A percentile compares a stretch with the other conserved stretches of the same genome.
phyloP scores from a whole-genome alignment of 345 rosid species.

The Eucalyptus regnans region DNA sequence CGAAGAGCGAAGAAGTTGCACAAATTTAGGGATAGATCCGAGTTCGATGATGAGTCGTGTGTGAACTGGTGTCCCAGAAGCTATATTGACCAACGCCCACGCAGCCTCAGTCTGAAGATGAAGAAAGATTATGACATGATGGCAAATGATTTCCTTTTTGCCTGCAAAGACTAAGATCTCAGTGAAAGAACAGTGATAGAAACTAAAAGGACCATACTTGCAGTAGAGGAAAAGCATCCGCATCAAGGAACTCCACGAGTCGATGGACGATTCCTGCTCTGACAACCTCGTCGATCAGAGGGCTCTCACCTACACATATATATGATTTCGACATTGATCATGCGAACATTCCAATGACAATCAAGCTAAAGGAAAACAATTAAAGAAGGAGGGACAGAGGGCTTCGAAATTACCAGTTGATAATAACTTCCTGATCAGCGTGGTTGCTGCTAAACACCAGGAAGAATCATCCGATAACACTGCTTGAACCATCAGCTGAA shows the following conservation, averaged over 20 bases:
- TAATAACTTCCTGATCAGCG: slow-evolving; percentile 59
- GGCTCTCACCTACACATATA: slow-evolving; percentile 36
- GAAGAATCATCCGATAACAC: slow-evolving; percentile 27
- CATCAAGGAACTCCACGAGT: slow-evolving; percentile 65
- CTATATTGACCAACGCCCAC: slow-evolving; percentile 75
- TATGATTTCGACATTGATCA: neutral
- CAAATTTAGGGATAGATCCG: slow-evolving; percentile 65
- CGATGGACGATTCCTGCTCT: slow-evolving; percentile 59
- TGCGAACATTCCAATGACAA: neutral
- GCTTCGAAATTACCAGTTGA: slow-evolving; percentile 37
- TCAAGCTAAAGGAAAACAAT: neutral
- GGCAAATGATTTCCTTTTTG: neutral
- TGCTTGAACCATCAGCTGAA: slow-evolving; percentile 46
- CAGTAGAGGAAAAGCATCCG: slow-evolving; percentile 46
- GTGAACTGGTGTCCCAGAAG: slow-evolving; percentile 63
- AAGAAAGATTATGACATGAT: neutral
- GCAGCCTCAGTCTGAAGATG: slow-evolving; percentile 59
- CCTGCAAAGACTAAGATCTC: neutral
- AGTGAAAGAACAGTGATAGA: neutral
- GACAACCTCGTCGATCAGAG: slow-evolving; percentile 70
- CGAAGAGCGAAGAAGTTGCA: slow-evolving; percentile 52
- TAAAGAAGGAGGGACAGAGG: neutral
- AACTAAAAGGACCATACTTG: slow-evolving; percentile 22
- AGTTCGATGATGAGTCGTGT: slow-evolving; percentile 50
- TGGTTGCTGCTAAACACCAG: slow-evolving; percentile 43